Evolutionary conservation across 2,329 filamentous ascomycete species (phyloP), one percentile per base, ranked within the genome.

Genomic region (Graphiopsis chlorocephala): DNA sequence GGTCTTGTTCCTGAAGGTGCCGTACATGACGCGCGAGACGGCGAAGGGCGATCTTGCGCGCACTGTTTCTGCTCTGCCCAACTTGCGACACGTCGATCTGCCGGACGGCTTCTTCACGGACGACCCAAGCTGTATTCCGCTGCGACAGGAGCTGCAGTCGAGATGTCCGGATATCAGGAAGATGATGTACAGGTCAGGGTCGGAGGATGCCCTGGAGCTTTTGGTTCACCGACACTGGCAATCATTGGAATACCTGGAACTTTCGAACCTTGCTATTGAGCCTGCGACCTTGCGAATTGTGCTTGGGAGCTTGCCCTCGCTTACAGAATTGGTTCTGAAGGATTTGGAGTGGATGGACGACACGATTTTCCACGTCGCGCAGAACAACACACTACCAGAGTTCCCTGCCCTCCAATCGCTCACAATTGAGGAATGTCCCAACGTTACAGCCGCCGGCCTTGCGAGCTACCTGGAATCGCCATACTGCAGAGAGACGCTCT

Each of bases 21-120:
- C 94, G 7, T 97, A 97, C 78, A 97, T 97, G 94, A 89, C 94
- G 62, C 88, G 94, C 65, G 92, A 97, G 80, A 91, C 91, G 1
- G 90, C 86, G 75, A 92, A 95, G 75, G 85, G 90, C 62, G 91
- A 94, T 68, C 85, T 97, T 57, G 93, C 94, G 11, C 88, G 93
- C 59, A 92, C 91, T 28, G 90, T 97, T 56, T 92, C 92, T 42
- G 90, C 93, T 26, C 84, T 94, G 50, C 91, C 92, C 31, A 93
- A 94, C 73, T 82, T 98, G 52, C 89, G 87, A 75, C 97, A 95
- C 76, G 89, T 97, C 69, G 94, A 98, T 77, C 84, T 98, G 8
- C 94, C 94, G 4, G 90, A 95, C 69, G 93, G 92, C 58, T 86
- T 97, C 76, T 97, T 89, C 79, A 87, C 85, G 61, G 93, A 95